Base-by-base conservation (phyloP, 164 flowering plant genomes). In the Protea cynaroides region DNA sequence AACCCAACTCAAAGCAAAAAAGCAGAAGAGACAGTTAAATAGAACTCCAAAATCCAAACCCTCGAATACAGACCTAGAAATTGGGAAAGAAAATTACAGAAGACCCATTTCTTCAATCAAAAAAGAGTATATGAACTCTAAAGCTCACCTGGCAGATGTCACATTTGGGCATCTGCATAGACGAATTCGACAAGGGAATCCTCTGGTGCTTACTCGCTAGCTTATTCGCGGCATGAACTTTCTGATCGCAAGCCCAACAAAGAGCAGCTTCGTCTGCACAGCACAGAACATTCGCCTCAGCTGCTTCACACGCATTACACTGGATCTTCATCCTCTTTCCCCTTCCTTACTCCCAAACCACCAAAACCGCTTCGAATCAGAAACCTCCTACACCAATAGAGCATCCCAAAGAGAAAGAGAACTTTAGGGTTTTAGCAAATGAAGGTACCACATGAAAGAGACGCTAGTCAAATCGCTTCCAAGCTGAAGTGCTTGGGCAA, bases 211-310 rank as follows among this genome's bases (percentile, higher is more conserved):
- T 89, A 54, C 89, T 73, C 1, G 98, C 92, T 8, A 93, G 86
- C 82, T 93, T 93, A 70, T 93, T 93, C 18, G 96, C 98, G 0
- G 95, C 88, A 64, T 94, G 98, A 21, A 94, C 85, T 71, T 85
- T 85, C 76, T 84, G 79, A 55, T 93, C 98, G 56, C 98, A 93
- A 0, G 68, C 76, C 81, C 81, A 78, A 57, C 98, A 90, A 49
- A 93, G 76, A 58, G 96, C 97, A 56, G 98, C 98, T 78, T 93
- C 97, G 64, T 93, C 98, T 14, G 97, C 97, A 59, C 96, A 89
- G 71, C 97, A 93, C 49, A 93, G 67, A 14, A 93, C 96, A 36
- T 46, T 76, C 58, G 97, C 97, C 76, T 93, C 98, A 56, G 89
- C 91, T 58, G 69, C 71, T 82, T 85, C 95, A 74, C 98, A 93